Percentiles rank a stretch among this genome's conserved stretches.
phyloP scores from a whole-genome alignment of 2,329 filamentous ascomycete genomes.

The Pseudogymnoascus sp. region DNA sequence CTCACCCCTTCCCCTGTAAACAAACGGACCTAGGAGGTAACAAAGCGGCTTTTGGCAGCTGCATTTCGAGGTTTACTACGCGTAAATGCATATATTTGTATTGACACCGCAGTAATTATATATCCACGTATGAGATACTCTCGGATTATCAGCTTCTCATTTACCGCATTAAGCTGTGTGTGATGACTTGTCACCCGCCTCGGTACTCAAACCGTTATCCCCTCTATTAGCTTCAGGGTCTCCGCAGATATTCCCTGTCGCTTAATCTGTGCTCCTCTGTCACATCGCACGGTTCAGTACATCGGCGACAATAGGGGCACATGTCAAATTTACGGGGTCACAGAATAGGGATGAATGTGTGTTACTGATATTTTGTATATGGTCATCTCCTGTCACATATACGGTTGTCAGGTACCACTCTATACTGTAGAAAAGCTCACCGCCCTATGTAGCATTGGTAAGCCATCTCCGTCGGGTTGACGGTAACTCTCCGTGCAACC shows the following conservation, averaged over 20 bases:
- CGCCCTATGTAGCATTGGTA: background rate
- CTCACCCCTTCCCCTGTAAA: slow-evolving; percentile 6
- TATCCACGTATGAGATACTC: background rate
- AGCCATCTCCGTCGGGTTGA: background rate
- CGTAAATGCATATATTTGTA: background rate
- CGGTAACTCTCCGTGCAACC: background rate
- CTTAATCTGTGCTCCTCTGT: background rate
- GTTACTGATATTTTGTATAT: slow-evolving; percentile 7
- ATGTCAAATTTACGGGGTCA: background rate
- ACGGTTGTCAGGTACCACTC: background rate
- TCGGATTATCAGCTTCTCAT: background rate
- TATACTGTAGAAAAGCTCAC: background rate
- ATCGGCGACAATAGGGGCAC: background rate
- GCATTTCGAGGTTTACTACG: background rate
- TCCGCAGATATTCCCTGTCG: slow-evolving; percentile 3
- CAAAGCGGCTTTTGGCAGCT: slow-evolving; percentile 3
- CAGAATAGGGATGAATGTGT: background rate
- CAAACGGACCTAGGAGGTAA: slow-evolving; percentile 1
- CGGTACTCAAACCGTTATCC: background rate
- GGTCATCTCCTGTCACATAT: background rate
- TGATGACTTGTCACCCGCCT: slow-evolving; percentile 3
- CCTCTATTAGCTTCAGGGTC: background rate
- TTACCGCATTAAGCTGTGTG: background rate
- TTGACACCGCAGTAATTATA: background rate
- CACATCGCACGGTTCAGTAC: background rate